Evolutionary conservation across 495 filamentous ascomycete species (phyloP).

Genomic region (Penicillium alfredii): DNA sequence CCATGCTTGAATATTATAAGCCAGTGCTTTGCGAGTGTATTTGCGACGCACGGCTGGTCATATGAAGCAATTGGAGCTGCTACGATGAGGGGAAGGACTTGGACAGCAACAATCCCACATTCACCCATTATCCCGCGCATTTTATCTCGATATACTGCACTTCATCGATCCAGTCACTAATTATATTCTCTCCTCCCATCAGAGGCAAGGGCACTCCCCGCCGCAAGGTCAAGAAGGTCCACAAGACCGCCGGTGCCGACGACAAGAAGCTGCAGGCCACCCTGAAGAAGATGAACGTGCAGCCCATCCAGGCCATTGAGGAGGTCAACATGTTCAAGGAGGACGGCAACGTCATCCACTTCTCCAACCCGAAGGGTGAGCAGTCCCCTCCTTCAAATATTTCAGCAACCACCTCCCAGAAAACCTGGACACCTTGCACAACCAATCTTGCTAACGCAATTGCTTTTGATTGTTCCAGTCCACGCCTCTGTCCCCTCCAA

Average conservation of each 20-base stretch:
- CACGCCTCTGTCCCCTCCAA: constrained; percentile 95
- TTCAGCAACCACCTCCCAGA: not conserved
- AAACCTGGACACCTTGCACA: too few species aligned
- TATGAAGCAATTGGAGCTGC: too few species aligned
- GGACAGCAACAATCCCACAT: too few species aligned
- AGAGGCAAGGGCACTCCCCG: constrained; percentile 98
- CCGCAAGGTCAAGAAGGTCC: constrained; percentile 96
- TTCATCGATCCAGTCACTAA: too few species aligned
- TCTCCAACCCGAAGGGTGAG: constrained; percentile 90
- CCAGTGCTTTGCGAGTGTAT: too few species aligned
- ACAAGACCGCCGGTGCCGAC: constrained; percentile 82
- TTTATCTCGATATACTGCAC: too few species aligned
- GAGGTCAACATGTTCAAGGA: constrained; percentile 99
- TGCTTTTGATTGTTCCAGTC: too few species aligned
- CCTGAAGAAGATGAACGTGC: constrained; percentile 92
- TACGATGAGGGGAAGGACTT: too few species aligned
- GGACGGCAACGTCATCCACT: constrained; percentile 99
- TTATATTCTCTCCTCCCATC: constrained; percentile 11
- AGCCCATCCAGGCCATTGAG: constrained; percentile 97
- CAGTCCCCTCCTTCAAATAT: constrained; percentile 7
- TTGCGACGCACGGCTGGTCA: too few species aligned
- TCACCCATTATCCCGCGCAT: not conserved
- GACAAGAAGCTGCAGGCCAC: constrained; percentile 98
- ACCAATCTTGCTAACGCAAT: too few species aligned
- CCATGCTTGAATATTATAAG: too few species aligned